Evolutionary conservation across 192 early-diverging fungal genomes (phyloP).

Genomic region (Spizellomyces sp.): DNA sequence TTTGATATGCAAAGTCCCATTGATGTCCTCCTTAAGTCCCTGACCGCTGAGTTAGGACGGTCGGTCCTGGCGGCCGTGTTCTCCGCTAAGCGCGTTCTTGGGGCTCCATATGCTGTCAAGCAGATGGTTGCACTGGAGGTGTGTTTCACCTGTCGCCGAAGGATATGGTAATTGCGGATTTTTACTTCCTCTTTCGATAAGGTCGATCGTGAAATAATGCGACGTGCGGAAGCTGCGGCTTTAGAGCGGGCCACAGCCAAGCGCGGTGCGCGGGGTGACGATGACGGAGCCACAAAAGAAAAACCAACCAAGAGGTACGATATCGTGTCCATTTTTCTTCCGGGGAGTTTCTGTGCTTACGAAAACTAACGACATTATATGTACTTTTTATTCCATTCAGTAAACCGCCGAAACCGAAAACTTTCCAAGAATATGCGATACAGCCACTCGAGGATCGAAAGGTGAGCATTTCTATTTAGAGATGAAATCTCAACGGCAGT

Average conservation of each 20-base stretch:
- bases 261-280: not conserved
- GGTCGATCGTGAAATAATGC: slow-evolving; percentile 17
- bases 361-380: too few species aligned
- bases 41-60: not conserved
- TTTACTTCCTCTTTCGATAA: slow-evolving; percentile 10
- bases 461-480: too few species aligned
- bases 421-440: too few species aligned
- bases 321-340: too few species aligned
- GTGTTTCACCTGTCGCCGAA: not conserved
- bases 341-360: too few species aligned
- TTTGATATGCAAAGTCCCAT: slow-evolving; percentile 30
- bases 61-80: not conserved
- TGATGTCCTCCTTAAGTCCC: slow-evolving; percentile 30
- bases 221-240: slow-evolving; percentile 27
- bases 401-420: too few species aligned
- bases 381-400: too few species aligned
- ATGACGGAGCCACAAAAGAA: not conserved
- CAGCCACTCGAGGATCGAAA: too few species aligned
- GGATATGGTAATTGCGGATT: too few species aligned
- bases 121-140: slow-evolving; percentile 82
- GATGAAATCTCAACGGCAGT: not conserved
- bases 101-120: slow-evolving; percentile 67
- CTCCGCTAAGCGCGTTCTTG: slow-evolving; percentile 16
- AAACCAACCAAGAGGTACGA: not conserved
- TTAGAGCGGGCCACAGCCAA: not conserved